Evolutionary conservation across 768 basidiomycete species (phyloP), one percentile per base, ranked within the genome.

Genomic region (Daedalea quercina): DNA sequence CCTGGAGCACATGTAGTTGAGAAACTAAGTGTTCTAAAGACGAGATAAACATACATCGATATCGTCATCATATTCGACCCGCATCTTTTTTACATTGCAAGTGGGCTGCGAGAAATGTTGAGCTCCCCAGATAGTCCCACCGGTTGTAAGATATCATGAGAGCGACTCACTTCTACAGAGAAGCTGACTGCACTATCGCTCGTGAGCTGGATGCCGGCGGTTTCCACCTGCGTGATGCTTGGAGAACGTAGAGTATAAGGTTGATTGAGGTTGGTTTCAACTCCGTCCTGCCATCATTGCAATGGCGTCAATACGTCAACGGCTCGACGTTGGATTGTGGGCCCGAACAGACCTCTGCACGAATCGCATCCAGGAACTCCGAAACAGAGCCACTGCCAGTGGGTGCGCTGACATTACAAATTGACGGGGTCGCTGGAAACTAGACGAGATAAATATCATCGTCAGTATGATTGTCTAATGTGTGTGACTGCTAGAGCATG

Each of bases 21-120:
- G n/a, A 20, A 47, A 31, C 22, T 9, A 37, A 17, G 50, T 51
- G 48, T n/a, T 41, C 40, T 47, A 31, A 11, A 31, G 28, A 6
- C 6, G 6, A 11, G 4, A 11, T 11, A 4, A 9, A 59, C 69
- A 6, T 48, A 78, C 79, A 60, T 79, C 77, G 19, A 78, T 69
- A 8, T 77, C 77, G 47, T 77, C 72, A 43, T 77, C 71, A 26
- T 70, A 66, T 31, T 31, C 28, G 6, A 31, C 28, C 11, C 4
- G 11, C 28, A 31, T 6, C 11, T 11, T 31, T 11, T 31, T 31
- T 4, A 31, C 11, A 11, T 31, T 11, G 28, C 11, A 31, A 6
- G 28, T 11, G 11, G 28, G 28, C 28, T 31, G 11, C 28, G 28
- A 31, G 11, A 4, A 31, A 31, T 31, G 11, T 31, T 31, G 28